phyloP scores from a whole-genome alignment of 1,284 basidiomycete genomes.

The Apiotrichum mycotoxinovorans region DNA sequence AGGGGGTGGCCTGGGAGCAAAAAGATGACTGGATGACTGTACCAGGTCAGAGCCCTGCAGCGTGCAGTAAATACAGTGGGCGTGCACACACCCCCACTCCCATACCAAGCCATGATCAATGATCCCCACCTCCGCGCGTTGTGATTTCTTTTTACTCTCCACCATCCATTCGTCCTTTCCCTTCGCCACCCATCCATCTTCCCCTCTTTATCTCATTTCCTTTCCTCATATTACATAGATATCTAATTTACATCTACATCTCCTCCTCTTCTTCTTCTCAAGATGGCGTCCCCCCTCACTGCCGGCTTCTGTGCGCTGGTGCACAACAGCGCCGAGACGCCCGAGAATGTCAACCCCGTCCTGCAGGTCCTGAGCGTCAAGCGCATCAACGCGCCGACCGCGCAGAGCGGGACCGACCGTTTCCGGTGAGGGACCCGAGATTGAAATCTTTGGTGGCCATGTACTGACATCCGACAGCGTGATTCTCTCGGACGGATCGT shows the following conservation, averaged over 20 bases:
- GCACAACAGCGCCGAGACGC: conserved; percentile 27
- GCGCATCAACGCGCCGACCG: conserved; percentile 55
- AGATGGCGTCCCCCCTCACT: conserved; percentile 40
- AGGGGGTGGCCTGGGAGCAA: too few species aligned
- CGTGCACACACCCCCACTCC: too few species aligned
- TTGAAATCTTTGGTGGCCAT: neutral
- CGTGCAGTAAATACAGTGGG: too few species aligned
- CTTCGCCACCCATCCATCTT: conserved; percentile 11
- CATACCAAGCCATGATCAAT: too few species aligned
- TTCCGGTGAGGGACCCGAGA: conserved; percentile 38
- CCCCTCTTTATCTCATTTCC: neutral
- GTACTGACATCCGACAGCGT: too few species aligned
- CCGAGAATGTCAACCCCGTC: conserved; percentile 56
- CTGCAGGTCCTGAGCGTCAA: conserved; percentile 81
- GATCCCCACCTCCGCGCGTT: neutral
- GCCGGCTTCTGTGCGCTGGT: conserved; percentile 40
- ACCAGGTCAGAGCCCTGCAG: too few species aligned
- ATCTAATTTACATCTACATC: too few species aligned
- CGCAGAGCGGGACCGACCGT: conserved; percentile 35
- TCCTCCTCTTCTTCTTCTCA: neutral
- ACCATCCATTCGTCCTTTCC: conserved; percentile 1
- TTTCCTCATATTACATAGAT: too few species aligned
- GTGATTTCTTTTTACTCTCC: neutral
- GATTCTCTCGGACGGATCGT: conserved; percentile 64
- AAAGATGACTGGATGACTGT: too few species aligned